Evolutionary conservation across 1,284 basidiomycete genomes (phyloP), one percentile per base, ranked within the genome.

Genomic region (Cutaneotrichosporon arboriforme): DNA sequence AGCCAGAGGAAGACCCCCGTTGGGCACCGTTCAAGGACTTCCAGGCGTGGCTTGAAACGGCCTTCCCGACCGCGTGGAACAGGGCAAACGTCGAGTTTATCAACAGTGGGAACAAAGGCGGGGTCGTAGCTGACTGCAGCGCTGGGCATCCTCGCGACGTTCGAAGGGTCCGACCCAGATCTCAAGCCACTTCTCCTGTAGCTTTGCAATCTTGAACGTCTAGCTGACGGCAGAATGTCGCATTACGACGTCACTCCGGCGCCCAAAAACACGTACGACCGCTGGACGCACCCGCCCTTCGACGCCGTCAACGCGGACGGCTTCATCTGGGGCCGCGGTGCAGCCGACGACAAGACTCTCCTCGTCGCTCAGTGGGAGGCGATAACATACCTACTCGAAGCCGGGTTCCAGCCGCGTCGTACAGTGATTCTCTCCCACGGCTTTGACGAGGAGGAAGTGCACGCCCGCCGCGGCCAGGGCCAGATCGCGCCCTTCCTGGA

Each of bases 81-180:
- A 61, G 49, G 20, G 70, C 65, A 23, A 65, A 68, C n/a, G 58
- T 75, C 35, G 74, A 74, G 51, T 67, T 70, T 33, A 71, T 80
- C 59, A 78, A 80, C 60, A 66, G 68, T 70, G n/a, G n/a, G 5
- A 17, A n/a, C 14, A 12, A 8, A 20, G 8, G 9, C 13, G 4
- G 39, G 8, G 12, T 21, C 33, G 34, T 9, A 4, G 34, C 47
- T 49, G 22, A 54, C n/a, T 13, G 15, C 41, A 69, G 67, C 69
- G 1, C 70, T 78, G 26, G 78, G 77, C 26, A 73, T 79, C 23
- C 49, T 79, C 7, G 76, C 75, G 49, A 79, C 77, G 0, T 74
- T 78, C 57, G 49, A 74, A 36, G 79, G 79, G 4, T 67, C 69
- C 4, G 75, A 80, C 49, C 54, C 64, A 7, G 56, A 59, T n/a